Base-by-base conservation (phyloP, 2,329 filamentous ascomycete species). In the Colletotrichum neosansevieriae region DNA sequence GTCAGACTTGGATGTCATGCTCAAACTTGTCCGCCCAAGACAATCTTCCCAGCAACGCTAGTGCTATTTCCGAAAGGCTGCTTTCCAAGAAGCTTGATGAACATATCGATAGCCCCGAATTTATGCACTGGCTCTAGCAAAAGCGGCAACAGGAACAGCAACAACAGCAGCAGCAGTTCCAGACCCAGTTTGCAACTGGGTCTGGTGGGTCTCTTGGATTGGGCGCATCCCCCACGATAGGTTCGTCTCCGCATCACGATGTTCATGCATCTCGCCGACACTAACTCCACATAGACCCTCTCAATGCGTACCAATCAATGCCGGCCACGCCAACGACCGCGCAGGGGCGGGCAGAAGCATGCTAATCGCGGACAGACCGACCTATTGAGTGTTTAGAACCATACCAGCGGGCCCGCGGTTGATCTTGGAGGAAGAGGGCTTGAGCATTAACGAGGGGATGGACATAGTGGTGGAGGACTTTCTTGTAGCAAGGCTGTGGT, bases 301-400 rank as follows among this genome's bases (percentile, higher is more conserved):
- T 6, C 29, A n/a, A 38, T 11, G 13, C 0, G 6, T 5, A 36
- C 29, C 50, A 17, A 19, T 21, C 17, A 3, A 53, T 36, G 50
- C 5, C 24, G 15, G 9, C n/a, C 50, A 53, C 13, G 3, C 7
- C 24, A 4, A 19, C 3, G 24, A 3, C 32, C 11, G 15, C 50
- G 50, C 12, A 32, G 50, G 50, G 24, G 50, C 7, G 24, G 50
- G 50, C 17, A 53, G 50, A 53, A 53, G 50, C 29, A 53, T 53
- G 50, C 50, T 36, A 19, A 53, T 53, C 2, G 50, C n/a, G 50
- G n/a, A 53, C n/a, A 53, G 29, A 12, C 12, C n/a, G 50, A 53
- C 50, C 0, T 9, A n/a, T 12, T 21, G 50, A 12, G 21, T 21
- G 21, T 21, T 34, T 19, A 19, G 6, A 53, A 36, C 15, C 50